phyloP scores from a whole-genome alignment of 768 basidiomycete genomes.

The Calocybe indica region DNA sequence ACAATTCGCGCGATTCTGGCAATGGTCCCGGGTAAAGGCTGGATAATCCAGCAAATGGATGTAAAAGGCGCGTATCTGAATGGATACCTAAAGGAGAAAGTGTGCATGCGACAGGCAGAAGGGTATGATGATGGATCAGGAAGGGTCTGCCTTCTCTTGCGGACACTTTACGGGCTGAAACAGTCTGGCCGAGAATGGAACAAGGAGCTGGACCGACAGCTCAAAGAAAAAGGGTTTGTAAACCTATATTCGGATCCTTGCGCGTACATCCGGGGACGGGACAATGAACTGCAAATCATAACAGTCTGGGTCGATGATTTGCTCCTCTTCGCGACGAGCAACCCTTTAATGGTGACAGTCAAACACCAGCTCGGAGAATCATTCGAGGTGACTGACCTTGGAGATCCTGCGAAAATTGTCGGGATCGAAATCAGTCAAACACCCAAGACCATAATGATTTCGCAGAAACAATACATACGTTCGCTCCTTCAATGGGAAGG shows the following conservation, averaged over 20 bases:
- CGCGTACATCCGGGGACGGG: not conserved
- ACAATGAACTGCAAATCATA: not conserved
- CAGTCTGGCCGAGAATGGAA: constrained; percentile 16
- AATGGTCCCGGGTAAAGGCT: constrained; percentile 10
- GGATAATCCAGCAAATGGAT: constrained; percentile 7
- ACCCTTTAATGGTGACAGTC: constrained; percentile 3
- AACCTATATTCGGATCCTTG: not conserved
- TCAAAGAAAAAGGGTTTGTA: not conserved
- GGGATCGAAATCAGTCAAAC: constrained; percentile 24
- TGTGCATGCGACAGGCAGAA: constrained; percentile 30
- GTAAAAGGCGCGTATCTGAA: constrained; percentile 9
- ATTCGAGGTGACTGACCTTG: constrained; percentile 6
- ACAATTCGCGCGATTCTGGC: constrained; percentile 18
- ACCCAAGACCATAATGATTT: constrained; percentile 16
- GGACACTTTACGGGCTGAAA: constrained; percentile 9
- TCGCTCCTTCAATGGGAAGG: too few species aligned
- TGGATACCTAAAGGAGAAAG: constrained; percentile 10
- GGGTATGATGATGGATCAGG: constrained; percentile 6
- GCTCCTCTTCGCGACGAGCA: constrained; percentile 1
- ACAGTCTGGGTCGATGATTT: constrained; percentile 9
- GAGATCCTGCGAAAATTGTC: constrained; percentile 18
- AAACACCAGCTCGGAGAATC: not conserved
- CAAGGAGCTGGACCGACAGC: not conserved
- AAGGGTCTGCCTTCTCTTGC: constrained; percentile 1
- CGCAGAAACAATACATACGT: not conserved